phyloP scores from a whole-genome alignment of 805 yeast genomes.

The Ogataea parapolymorpha region DNA sequence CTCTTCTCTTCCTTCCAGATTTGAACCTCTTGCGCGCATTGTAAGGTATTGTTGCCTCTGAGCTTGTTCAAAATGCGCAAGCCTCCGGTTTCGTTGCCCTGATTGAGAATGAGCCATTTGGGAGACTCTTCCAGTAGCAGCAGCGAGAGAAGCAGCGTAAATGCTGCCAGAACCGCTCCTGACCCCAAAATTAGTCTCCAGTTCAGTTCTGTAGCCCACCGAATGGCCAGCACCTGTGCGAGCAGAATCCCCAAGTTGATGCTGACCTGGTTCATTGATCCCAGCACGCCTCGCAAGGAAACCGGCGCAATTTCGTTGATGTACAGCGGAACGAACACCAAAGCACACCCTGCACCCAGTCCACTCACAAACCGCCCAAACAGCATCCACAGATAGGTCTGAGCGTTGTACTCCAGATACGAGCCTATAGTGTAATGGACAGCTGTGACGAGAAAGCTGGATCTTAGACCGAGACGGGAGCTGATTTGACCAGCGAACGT shows the following conservation, averaged over 20 bases:
- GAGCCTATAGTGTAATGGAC: conserved; percentile 60
- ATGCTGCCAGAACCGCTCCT: conserved; percentile 53
- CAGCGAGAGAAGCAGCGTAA: conserved; percentile 43
- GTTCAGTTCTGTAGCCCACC: conserved; percentile 56
- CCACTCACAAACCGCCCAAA: conserved; percentile 80
- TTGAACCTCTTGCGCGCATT: conserved; percentile 25
- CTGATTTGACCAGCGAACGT: conserved; percentile 63
- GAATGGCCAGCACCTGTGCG: conserved; percentile 72
- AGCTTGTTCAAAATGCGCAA: conserved; percentile 36
- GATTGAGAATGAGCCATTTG: conserved; percentile 59
- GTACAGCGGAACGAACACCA: conserved; percentile 81
- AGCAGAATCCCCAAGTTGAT: conserved; percentile 80
- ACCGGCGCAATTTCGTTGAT: conserved; percentile 79
- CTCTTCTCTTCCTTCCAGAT: conserved; percentile 30
- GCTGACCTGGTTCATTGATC: conserved; percentile 85
- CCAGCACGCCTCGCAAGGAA: conserved; percentile 68
- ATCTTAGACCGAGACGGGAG: conserved; percentile 61
- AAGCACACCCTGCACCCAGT: conserved; percentile 79
- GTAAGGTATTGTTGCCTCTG: conserved; percentile 20
- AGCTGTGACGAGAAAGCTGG: conserved; percentile 49
- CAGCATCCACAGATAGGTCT: conserved; percentile 41
- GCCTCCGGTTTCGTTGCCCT: conserved; percentile 38
- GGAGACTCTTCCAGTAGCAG: conserved; percentile 71
- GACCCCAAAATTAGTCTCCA: conserved; percentile 75
- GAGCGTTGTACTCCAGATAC: conserved; percentile 49